Percentiles rank a stretch among this genome's conserved stretches.
Conservation (phyloP, 495 filamentous ascomycete genomes). For the Neurospora cerealis region DNA sequence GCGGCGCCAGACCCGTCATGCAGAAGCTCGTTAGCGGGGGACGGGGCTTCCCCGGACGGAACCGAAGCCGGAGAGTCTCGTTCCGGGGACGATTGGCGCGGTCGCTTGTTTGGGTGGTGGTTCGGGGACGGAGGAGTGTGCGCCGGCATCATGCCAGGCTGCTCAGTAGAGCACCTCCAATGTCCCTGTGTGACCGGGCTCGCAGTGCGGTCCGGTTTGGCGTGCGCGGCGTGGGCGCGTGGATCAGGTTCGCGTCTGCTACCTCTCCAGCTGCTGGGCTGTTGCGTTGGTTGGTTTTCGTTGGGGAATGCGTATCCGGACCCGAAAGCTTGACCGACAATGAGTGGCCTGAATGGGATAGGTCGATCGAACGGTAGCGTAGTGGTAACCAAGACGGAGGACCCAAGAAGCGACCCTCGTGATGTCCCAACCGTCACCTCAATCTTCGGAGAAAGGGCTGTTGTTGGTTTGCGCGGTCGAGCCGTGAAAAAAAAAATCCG, state of each 20-base stretch:
- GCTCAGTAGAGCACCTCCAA: not conserved
- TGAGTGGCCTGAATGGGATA: not conserved
- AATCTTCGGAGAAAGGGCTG: not conserved
- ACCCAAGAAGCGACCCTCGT: not conserved
- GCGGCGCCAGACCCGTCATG: constrained; percentile 15
- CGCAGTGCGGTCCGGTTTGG: not conserved
- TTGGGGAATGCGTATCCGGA: not conserved
- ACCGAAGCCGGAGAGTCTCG: constrained; percentile 33
- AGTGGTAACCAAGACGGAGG: not conserved
- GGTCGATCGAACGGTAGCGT: not conserved
- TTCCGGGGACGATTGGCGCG: constrained; percentile 39
- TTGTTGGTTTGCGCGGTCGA: not conserved
- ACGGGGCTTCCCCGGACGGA: constrained; percentile 17
- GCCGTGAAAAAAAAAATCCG: not conserved
- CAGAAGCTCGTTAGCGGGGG: constrained; percentile 28
- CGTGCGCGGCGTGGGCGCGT: not conserved
- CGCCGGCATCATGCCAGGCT: constrained; percentile 26
- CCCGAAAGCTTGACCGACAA: not conserved
- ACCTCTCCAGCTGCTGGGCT: not conserved
- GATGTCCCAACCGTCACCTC: not conserved
- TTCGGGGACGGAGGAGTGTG: constrained; percentile 34
- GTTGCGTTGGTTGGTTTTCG: not conserved
- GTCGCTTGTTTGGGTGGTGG: constrained; percentile 38
- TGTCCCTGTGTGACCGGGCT: not conserved
- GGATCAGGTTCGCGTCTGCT: not conserved